A percentile compares a stretch with the other conserved stretches of the same genome.
These are phyloP conservation scores for Oropetium thomaeum DNA, from an alignment of 176 grass and related monocot species.

Conservation along the genomic window DNA sequence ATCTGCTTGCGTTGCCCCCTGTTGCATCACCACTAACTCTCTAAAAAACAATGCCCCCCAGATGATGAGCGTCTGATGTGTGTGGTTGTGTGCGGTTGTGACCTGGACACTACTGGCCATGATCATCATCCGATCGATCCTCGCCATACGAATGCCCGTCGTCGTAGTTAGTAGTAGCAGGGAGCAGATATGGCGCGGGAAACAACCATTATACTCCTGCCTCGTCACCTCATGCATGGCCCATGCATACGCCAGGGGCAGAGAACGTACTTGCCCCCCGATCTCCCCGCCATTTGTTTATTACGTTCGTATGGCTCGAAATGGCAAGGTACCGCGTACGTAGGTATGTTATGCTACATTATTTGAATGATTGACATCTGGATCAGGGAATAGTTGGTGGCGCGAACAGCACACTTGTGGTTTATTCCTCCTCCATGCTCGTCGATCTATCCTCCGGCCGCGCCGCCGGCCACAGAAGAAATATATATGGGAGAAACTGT, in stretches of 20 bases:
- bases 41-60: slow-evolving; percentile 20
- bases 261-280: slow-evolving; percentile 21
- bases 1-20: background rate
- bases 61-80: slow-evolving; percentile 23
- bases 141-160: background rate
- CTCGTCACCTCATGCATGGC: slow-evolving; percentile 27
- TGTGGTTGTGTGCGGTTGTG: slow-evolving; percentile 40
- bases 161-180: no score
- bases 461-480: background rate
- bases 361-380: slow-evolving; percentile 31
- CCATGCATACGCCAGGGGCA: slow-evolving; percentile 27
- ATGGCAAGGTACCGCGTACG: background rate
- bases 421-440: background rate
- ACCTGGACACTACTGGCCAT: slow-evolving; percentile 25
- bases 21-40: slow-evolving; percentile 20
- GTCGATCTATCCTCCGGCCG: background rate
- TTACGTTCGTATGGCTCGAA: slow-evolving; percentile 32
- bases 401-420: slow-evolving; percentile 19
- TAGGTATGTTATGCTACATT: slow-evolving; percentile 29
- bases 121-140: background rate
- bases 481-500: background rate
- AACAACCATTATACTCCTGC: background rate
- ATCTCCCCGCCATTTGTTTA: slow-evolving; percentile 25
- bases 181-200: slow-evolving; percentile 35
- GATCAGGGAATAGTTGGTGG: slow-evolving; percentile 33